Evolutionary conservation across 257 asterid genomes (phyloP).

Genomic region (Scutellaria minor): DNA sequence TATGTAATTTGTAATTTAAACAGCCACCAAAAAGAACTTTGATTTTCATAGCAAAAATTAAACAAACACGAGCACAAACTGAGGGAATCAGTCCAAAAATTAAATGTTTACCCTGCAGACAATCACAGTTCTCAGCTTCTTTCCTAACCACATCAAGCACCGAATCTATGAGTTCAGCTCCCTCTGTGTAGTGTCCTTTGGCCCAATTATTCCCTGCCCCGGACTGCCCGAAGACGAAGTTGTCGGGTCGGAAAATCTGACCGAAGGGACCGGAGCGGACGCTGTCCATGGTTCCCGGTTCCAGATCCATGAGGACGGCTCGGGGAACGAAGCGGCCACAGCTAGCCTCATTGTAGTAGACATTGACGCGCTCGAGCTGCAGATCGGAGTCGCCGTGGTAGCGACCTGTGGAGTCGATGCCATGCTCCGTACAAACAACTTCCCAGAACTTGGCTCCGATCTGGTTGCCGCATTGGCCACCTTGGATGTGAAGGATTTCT

Average conservation of each 20-base stretch:
- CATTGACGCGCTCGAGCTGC: constrained; percentile 60
- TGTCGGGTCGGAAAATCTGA: constrained; percentile 60
- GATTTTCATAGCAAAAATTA: background rate
- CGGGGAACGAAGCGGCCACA: constrained; percentile 58
- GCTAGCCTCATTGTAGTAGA: constrained; percentile 61
- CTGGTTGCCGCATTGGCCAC: constrained; percentile 63
- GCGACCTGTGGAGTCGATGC: constrained; percentile 59
- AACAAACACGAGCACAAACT: background rate
- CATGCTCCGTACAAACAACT: constrained; percentile 59
- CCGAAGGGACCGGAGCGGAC: constrained; percentile 58
- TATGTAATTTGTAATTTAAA: background rate
- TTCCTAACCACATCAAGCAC: constrained; percentile 62
- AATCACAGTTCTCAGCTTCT: constrained; percentile 61
- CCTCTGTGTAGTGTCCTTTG: constrained; percentile 59
- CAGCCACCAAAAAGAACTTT: background rate
- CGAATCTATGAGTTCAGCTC: constrained; percentile 58
- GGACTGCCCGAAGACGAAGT: constrained; percentile 60
- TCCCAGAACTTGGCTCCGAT: constrained; percentile 65
- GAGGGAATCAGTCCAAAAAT: background rate
- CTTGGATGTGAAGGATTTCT: constrained; percentile 58
- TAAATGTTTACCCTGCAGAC: constrained; percentile 48
- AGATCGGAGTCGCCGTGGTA: constrained; percentile 56
- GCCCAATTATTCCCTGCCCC: constrained; percentile 64
- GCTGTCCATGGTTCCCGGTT: constrained; percentile 65
- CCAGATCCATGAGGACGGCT: constrained; percentile 62